Percentiles rank a stretch among this genome's conserved stretches.
These are phyloP conservation scores for Acephala macrosclerotiorum DNA, from an alignment of 2,329 filamentous ascomycete species.

Conservation along the genomic window DNA sequence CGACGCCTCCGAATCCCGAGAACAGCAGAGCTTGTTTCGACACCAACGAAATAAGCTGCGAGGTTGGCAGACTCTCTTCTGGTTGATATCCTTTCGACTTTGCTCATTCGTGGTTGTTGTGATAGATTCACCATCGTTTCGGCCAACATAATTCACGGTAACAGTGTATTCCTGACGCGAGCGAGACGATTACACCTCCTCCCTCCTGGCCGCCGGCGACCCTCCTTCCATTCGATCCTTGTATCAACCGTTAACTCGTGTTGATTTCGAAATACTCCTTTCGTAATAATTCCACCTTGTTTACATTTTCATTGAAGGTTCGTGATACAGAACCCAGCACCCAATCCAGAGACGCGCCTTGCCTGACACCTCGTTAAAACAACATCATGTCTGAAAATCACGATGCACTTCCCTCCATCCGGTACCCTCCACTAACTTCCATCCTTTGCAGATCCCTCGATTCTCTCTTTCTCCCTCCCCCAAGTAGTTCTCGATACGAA, in stretches of 20 bases:
- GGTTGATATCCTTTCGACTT: conserved; percentile 15
- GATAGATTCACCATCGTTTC: conserved; percentile 27
- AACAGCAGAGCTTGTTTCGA: conserved; percentile 19
- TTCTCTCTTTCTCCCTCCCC: conserved; percentile 19
- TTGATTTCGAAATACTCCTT: conserved; percentile 41
- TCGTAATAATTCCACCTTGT: conserved; percentile 43
- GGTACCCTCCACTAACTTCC: conserved; percentile 14
- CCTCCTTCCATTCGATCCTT: conserved; percentile 50
- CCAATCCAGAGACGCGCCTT: conserved; percentile 27
- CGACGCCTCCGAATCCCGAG: conserved; percentile 19
- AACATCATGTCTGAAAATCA: conserved; percentile 29
- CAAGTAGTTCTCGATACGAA: conserved; percentile 28
- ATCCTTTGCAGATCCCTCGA: conserved; percentile 26
- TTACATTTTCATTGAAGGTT: conserved; percentile 39
- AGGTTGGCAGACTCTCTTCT: conserved; percentile 33
- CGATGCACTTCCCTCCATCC: background rate
- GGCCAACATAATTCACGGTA: conserved; percentile 37
- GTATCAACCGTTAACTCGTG: conserved; percentile 49
- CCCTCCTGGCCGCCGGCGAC: conserved; percentile 63
- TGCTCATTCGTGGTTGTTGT: conserved; percentile 23
- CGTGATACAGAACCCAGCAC: conserved; percentile 34
- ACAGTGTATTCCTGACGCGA: conserved; percentile 42
- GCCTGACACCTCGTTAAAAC: conserved; percentile 22
- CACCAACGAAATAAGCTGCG: conserved; percentile 21
- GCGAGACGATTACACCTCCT: conserved; percentile 35